phyloP scores from a whole-genome alignment of 768 basidiomycete genomes.

The Omphalotus guepiniiformis region DNA sequence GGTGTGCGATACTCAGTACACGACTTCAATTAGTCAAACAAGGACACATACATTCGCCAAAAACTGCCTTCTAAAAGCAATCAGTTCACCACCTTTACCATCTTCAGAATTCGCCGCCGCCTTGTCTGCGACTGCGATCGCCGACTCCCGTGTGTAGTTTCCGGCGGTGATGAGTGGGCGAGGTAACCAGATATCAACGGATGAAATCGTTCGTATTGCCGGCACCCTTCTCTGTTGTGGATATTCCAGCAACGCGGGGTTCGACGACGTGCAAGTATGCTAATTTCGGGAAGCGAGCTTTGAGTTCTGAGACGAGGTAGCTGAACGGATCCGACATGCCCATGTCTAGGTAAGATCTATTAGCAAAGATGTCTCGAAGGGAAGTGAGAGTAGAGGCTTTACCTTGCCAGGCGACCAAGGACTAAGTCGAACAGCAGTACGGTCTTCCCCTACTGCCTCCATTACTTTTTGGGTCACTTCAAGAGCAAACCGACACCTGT shows the following conservation, averaged over 20 bases:
- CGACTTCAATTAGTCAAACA: neutral
- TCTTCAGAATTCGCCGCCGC: no score
- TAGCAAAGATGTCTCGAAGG: constrained; percentile 10
- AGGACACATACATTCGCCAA: constrained; percentile 22
- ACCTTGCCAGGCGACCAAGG: constrained; percentile 38
- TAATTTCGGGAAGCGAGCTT: constrained; percentile 24
- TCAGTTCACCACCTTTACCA: constrained; percentile 17
- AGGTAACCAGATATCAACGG: constrained; percentile 18
- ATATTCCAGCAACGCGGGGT: constrained; percentile 19
- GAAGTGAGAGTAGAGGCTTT: neutral
- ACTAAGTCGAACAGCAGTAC: constrained; percentile 42
- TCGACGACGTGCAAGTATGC: constrained; percentile 44
- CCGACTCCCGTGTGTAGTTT: constrained; percentile 22
- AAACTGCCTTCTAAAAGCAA: constrained; percentile 31
- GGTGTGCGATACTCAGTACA: no score
- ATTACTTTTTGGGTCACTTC: constrained; percentile 41
- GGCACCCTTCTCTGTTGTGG: neutral
- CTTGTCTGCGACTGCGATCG: constrained; percentile 21
- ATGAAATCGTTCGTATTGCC: constrained; percentile 18
- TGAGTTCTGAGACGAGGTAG: constrained; percentile 35
- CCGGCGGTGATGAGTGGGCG: constrained; percentile 24
- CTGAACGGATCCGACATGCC: constrained; percentile 42
- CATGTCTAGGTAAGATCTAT: constrained; percentile 27
- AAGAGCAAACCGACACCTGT: constrained; percentile 43
- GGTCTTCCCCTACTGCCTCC: constrained; percentile 38